Evolutionary conservation across 139 green algal genomes (phyloP).

Genomic region (Dunaliella primolecta): DNA sequence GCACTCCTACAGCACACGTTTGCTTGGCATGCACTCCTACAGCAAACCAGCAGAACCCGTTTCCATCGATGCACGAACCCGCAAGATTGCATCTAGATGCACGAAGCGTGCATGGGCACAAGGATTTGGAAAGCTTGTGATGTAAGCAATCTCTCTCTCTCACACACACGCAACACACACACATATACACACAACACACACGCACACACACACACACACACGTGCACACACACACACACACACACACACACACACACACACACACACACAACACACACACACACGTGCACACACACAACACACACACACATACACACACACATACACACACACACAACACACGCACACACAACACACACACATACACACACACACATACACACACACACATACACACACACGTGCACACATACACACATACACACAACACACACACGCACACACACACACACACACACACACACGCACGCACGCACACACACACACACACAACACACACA

Average conservation of each 20-base stretch:
- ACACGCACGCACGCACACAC: neutral
- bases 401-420: neutral
- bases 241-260: neutral
- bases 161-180: neutral
- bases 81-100: too few relatives aligned
- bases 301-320: neutral
- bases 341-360: neutral
- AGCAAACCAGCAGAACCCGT: too few relatives aligned
- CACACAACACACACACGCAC: neutral
- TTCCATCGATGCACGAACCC: too few relatives aligned
- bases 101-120: too few relatives aligned
- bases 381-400: neutral
- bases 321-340: neutral
- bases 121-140: too few relatives aligned
- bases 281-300: neutral
- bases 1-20: too few relatives aligned
- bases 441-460: neutral
- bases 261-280: neutral
- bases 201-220: neutral
- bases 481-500: neutral
- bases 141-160: too few relatives aligned
- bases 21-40: too few relatives aligned
- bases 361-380: neutral
- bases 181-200: neutral
- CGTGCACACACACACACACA: neutral